Conservation (phyloP, 768 basidiomycete genomes). For the Lepiota venenata region DNA sequence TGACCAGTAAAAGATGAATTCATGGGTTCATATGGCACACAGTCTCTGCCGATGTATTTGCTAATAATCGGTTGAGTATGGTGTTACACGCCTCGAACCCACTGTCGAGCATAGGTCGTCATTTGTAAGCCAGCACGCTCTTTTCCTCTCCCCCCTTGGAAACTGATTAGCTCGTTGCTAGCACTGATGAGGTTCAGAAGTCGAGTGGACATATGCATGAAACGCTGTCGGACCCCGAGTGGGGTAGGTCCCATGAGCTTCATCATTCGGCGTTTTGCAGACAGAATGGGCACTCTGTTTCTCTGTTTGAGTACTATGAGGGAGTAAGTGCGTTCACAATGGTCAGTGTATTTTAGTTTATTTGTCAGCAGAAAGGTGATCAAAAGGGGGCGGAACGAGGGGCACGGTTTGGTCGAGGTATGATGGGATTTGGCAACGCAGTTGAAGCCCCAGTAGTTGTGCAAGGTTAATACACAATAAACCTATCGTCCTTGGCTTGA, state of each 20-base stretch:
- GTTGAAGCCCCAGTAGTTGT: slow-evolving; percentile 26
- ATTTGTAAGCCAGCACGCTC: slow-evolving; percentile 20
- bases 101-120: slow-evolving; percentile 21
- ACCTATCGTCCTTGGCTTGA: no score
- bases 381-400: not conserved
- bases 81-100: slow-evolving; percentile 24
- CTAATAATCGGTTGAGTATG: slow-evolving; percentile 38
- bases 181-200: slow-evolving; percentile 17
- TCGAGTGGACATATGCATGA: slow-evolving; percentile 23
- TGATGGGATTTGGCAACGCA: slow-evolving; percentile 28
- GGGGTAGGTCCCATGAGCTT: slow-evolving; percentile 19
- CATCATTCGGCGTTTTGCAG: slow-evolving; percentile 2
- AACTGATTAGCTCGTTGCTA: no score
- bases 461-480: no score
- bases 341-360: no score
- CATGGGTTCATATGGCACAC: no score
- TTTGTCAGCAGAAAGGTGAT: not conserved
- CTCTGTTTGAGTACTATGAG: slow-evolving; percentile 17
- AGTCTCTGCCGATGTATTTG: slow-evolving; percentile 29
- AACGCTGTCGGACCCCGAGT: slow-evolving; percentile 29
- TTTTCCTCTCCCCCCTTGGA: no score
- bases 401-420: slow-evolving; percentile 27
- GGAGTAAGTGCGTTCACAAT: slow-evolving; percentile 10
- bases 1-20: no score
- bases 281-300: slow-evolving; percentile 12